Evolutionary conservation across 2,329 filamentous ascomycete genomes (phyloP), one percentile per base, ranked within the genome.

Genomic region (Penicillium janthinellum): DNA sequence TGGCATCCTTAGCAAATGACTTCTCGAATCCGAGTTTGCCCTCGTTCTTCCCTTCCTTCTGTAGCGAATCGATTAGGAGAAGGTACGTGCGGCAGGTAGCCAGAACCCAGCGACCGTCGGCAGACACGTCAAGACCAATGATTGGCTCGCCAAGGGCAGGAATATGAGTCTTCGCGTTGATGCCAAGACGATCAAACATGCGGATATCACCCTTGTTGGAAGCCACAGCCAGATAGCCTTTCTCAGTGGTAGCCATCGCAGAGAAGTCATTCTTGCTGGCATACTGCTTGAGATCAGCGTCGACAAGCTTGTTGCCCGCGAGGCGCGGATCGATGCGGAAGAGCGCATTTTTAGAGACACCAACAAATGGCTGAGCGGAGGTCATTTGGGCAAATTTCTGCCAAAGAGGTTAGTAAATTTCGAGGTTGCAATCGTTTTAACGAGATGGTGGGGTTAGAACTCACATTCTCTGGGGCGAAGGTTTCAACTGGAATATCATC

Each of bases 1-100:
- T 99, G 20, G 88, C 85, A 73, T 97, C 93, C 66, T 96, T 96
- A 3, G 90, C 88, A 71, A 99, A 99, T 0, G 91, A 83, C 75
- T 90, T 93, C 78, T 99, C 93, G 72, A 99, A 99, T 1, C 95
- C 95, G n/a, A 99, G 88, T 78, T 96, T 96, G 73, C 95, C 95
- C 73, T 95, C 92, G 66, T 98, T 96, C 83, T 97, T 98, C 75
- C 95, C 95, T 0, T 88, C 86, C 73, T 95, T 92, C 73, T 99
- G 95, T 68, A 94, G 79, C 0, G 92, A 87, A 72, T 99, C 95
- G 64, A 99, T 92, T 62, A 99, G 88, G 7, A 99, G 86, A 12
- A 99, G 86, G 74, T 98, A 99, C 4, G 94, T 99, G 48, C 90
- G 88, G 69, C 94, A 97, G 1, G 95, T 99, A 17, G 90, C 95